A percentile compares a stretch with the other conserved stretches of the same genome.
Conservation (phyloP, 2,329 filamentous ascomycete species). For the Beauveria pseudobassiana region DNA sequence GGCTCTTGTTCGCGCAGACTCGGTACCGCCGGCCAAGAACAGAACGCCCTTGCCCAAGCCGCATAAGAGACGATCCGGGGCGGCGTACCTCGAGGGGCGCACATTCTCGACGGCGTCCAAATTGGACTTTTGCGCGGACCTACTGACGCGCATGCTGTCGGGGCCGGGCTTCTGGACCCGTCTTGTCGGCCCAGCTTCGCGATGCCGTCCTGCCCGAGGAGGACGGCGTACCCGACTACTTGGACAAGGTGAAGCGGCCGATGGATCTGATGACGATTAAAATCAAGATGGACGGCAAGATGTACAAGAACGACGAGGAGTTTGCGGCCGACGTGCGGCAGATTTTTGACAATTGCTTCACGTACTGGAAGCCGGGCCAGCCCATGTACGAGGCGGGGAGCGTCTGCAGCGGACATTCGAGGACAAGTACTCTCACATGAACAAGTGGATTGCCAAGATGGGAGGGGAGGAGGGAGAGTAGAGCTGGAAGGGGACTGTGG, state of each 20-base stretch:
- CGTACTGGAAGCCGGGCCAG: conserved; percentile 52
- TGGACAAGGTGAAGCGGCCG: conserved; percentile 51
- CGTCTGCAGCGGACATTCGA: conserved; percentile 51
- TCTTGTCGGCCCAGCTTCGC: conserved; percentile 54
- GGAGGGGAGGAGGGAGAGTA: conserved; percentile 25
- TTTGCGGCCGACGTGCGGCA: conserved; percentile 52
- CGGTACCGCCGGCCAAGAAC: conserved; percentile 17
- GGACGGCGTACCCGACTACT: conserved; percentile 54
- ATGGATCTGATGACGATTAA: conserved; percentile 58
- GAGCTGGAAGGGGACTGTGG: too few relatives aligned
- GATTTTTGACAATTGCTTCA: conserved; percentile 57
- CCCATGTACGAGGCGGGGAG: conserved; percentile 47
- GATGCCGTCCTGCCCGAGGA: conserved; percentile 49
- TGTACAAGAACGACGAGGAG: conserved; percentile 45
- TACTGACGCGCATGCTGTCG: conserved; percentile 52
- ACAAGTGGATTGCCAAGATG: conserved; percentile 52
- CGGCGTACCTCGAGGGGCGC: conserved; percentile 25
- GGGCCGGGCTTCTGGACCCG: conserved; percentile 60
- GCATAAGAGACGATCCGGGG: conserved; percentile 30
- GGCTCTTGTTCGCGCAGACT: conserved; percentile 14
- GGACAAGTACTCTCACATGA: conserved; percentile 52
- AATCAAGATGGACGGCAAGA: conserved; percentile 46
- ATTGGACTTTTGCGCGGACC: conserved; percentile 50
- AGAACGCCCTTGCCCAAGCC: conserved; percentile 26
- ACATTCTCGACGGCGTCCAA: conserved; percentile 35